Conservation (phyloP, 2,329 filamentous ascomycete species). For the Fusarium citri region DNA sequence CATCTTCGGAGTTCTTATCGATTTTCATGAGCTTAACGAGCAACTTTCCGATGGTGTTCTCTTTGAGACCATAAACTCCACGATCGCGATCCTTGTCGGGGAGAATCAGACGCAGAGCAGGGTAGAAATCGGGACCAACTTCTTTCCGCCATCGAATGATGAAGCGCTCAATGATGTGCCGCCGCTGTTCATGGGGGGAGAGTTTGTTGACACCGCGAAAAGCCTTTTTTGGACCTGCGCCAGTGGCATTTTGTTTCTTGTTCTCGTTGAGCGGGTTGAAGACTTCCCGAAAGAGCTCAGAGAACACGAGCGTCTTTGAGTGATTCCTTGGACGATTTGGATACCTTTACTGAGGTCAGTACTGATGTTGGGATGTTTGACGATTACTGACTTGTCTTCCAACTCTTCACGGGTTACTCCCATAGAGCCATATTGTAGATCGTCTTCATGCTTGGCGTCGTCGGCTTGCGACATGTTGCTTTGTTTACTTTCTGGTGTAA, state of each 20-base stretch:
- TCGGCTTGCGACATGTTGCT: conserved; percentile 36
- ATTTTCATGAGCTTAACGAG: conserved; percentile 95
- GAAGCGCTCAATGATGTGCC: conserved; percentile 86
- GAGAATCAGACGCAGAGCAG: conserved; percentile 89
- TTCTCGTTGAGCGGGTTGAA: conserved; percentile 86
- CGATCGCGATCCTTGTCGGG: conserved; percentile 94
- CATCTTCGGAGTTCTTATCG: conserved; percentile 89
- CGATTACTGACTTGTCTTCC: conserved; percentile 55
- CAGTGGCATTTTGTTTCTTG: conserved; percentile 77
- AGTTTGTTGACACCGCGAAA: conserved; percentile 68
- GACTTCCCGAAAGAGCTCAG: conserved; percentile 78
- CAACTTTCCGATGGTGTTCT: conserved; percentile 88
- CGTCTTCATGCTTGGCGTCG: conserved; percentile 62
- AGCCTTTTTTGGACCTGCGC: conserved; percentile 67
- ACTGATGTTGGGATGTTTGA: background rate
- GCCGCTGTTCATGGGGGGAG: conserved; percentile 80
- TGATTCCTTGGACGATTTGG: conserved; percentile 86
- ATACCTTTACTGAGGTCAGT: conserved; percentile 68
- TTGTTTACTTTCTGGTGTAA: conserved; percentile 20
- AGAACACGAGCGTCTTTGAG: conserved; percentile 82
- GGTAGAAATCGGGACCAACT: conserved; percentile 93
- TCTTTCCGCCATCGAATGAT: conserved; percentile 87
- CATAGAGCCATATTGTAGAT: conserved; percentile 60
- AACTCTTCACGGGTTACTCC: conserved; percentile 57
- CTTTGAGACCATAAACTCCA: conserved; percentile 93